These are phyloP conservation scores for Fomitopsis pinicola DNA, from an alignment of 1,284 basidiomycete species.

Conservation along the genomic window DNA sequence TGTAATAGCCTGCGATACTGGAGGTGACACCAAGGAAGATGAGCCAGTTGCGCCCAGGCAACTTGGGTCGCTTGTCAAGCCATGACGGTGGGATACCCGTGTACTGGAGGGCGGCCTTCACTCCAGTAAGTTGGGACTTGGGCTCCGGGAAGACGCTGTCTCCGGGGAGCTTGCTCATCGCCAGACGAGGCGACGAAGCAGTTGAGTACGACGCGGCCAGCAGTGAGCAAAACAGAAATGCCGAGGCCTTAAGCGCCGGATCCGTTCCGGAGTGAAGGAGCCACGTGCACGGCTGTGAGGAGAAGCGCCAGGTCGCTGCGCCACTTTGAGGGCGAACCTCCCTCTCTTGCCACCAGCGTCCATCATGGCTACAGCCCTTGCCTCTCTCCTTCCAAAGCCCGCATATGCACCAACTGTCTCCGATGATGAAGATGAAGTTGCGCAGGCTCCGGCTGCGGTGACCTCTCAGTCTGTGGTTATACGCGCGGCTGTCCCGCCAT, in stretches of 20 bases:
- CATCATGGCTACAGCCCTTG: constrained; percentile 33
- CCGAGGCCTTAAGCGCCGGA: not conserved
- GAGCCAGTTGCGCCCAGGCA: constrained; percentile 91
- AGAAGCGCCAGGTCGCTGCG: not conserved
- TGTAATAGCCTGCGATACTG: constrained; percentile 69
- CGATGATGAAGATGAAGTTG: constrained; percentile 55
- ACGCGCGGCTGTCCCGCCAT: constrained; percentile 64
- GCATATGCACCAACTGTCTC: constrained; percentile 47
- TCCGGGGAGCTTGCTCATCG: constrained; percentile 25
- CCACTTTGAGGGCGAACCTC: not conserved
- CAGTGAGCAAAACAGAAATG: not conserved
- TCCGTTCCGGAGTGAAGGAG: not conserved
- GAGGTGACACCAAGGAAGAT: constrained; percentile 83
- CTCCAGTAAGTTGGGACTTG: constrained; percentile 24
- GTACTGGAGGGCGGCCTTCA: constrained; percentile 33
- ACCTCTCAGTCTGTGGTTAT: constrained; percentile 43
- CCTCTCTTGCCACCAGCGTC: constrained; percentile 1
- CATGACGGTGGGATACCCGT: constrained; percentile 61
- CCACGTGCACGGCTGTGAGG: not conserved
- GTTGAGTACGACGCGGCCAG: constrained; percentile 1
- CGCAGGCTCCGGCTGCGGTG: constrained; percentile 26
- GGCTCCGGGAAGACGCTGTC: constrained; percentile 22
- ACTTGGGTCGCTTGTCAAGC: constrained; percentile 70
- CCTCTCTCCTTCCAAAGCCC: constrained; percentile 61
- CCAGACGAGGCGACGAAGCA: constrained; percentile 11